phyloP scores from a whole-genome alignment of 2,329 filamentous ascomycete species.

The Microdochium bolleyi region DNA sequence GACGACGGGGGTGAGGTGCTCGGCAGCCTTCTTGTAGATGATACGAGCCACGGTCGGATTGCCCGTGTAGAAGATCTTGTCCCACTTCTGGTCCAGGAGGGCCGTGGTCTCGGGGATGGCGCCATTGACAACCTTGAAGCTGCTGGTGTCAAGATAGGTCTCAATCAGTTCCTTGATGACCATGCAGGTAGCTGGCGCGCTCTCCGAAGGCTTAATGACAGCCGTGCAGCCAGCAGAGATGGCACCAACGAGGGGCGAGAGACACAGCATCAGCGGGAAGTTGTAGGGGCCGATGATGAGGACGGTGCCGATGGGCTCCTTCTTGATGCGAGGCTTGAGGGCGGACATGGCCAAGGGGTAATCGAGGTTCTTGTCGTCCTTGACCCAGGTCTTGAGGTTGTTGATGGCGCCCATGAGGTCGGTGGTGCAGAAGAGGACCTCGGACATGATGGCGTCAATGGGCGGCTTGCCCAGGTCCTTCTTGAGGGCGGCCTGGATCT shows the following conservation, averaged over 20 bases:
- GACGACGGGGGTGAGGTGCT: slow-evolving; percentile 77
- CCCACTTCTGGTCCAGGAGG: slow-evolving; percentile 83
- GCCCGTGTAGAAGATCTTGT: slow-evolving; percentile 97
- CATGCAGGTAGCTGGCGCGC: slow-evolving; percentile 66
- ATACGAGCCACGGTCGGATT: slow-evolving; percentile 73
- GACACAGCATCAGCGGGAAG: slow-evolving; percentile 75
- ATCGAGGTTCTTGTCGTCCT: slow-evolving; percentile 69
- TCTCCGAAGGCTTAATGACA: slow-evolving; percentile 85
- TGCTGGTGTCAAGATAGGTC: slow-evolving; percentile 65
- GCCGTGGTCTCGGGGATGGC: slow-evolving; percentile 71
- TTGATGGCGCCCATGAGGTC: slow-evolving; percentile 74
- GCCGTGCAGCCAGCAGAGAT: slow-evolving; percentile 89
- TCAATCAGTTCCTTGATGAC: slow-evolving; percentile 73
- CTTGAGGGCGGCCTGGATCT: slow-evolving; percentile 66
- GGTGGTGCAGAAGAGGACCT: slow-evolving; percentile 71
- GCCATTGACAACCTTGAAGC: slow-evolving; percentile 75
- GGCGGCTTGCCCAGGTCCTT: slow-evolving; percentile 71
- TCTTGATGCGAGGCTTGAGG: slow-evolving; percentile 68
- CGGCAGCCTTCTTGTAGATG: slow-evolving; percentile 81
- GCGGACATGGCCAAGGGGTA: slow-evolving; percentile 60
- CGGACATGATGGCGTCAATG: slow-evolving; percentile 66
- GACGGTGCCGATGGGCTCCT: slow-evolving; percentile 78
- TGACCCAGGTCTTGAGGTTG: slow-evolving; percentile 73
- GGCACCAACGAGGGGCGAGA: slow-evolving; percentile 77
- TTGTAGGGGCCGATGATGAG: slow-evolving; percentile 92